Conservation (phyloP, 306 rosid species). For the Pueraria montana region DNA sequence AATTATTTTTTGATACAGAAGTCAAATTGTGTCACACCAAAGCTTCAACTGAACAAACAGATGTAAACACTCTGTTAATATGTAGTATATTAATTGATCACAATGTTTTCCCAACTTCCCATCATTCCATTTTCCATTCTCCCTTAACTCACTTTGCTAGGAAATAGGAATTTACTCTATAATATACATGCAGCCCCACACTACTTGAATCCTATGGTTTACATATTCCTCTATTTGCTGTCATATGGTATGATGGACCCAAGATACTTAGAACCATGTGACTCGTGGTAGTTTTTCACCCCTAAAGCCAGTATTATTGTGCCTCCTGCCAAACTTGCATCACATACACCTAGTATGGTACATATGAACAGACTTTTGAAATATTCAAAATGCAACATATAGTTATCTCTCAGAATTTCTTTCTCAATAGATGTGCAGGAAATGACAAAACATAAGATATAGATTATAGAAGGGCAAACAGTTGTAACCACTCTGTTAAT, state of each 20-base stretch:
- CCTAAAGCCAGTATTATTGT: not conserved
- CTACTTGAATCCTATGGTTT: not conserved
- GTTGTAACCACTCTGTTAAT: not conserved
- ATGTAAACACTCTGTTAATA: not conserved
- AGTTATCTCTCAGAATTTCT: too few relatives aligned
- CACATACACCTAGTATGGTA: not conserved
- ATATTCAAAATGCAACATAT: not conserved
- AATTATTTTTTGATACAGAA: not conserved
- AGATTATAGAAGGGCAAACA: too few relatives aligned
- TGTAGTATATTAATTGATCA: not conserved
- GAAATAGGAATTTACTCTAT: not conserved
- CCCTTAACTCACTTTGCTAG: not conserved
- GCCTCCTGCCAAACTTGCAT: not conserved
- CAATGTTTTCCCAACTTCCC: not conserved
- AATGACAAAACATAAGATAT: too few relatives aligned
- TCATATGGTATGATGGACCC: not conserved
- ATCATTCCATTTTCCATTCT: constrained; percentile 19
- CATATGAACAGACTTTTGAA: not conserved
- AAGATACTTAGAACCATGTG: not conserved
- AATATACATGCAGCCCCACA: not conserved
- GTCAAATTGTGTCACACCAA: not conserved
- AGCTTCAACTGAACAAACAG: constrained; percentile 34
- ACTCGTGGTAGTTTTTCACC: not conserved
- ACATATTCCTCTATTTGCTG: not conserved
- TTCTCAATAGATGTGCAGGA: too few relatives aligned